Percentiles rank a stretch among this genome's conserved stretches.
These are phyloP conservation scores for Nitzschia palea DNA, from an alignment of 108 stramenopile genomes.

Conservation along the genomic window DNA sequence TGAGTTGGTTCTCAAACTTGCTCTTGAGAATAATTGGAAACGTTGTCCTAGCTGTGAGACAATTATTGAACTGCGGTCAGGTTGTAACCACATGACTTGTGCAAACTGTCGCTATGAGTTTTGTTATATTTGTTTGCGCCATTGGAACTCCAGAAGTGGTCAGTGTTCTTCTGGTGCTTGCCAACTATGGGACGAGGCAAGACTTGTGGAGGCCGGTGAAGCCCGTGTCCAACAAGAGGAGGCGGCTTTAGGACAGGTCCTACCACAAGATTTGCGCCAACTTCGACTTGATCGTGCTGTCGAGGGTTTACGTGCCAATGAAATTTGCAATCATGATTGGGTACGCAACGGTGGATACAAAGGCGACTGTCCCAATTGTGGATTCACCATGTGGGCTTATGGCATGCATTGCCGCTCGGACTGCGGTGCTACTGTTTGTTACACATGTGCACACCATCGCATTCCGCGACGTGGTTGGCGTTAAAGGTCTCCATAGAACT, in stretches of 20 bases:
- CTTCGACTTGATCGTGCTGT: conserved; percentile 28
- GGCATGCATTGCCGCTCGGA: conserved; percentile 52
- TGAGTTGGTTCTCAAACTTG: conserved; percentile 21
- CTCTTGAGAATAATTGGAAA: conserved; percentile 51
- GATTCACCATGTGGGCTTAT: conserved; percentile 35
- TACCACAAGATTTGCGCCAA: conserved; percentile 14
- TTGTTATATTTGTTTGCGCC: conserved; percentile 48
- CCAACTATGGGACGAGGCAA: conserved; percentile 48
- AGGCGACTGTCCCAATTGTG: conserved; percentile 46
- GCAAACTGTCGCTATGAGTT: conserved; percentile 46
- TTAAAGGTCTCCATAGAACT: too few relatives aligned
- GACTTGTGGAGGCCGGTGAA: conserved; percentile 48
- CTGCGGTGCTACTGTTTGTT: conserved; percentile 58
- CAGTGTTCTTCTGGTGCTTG: conserved; percentile 44
- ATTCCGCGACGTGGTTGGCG: conserved; percentile 57
- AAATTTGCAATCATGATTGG: conserved; percentile 53
- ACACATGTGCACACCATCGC: conserved; percentile 63
- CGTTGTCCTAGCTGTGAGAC: conserved; percentile 46
- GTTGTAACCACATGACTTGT: conserved; percentile 66
- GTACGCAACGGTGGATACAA: conserved; percentile 17
- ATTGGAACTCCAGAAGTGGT: conserved; percentile 24
- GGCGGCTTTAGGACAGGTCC: conserved; percentile 18
- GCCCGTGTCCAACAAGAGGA: conserved; percentile 49
- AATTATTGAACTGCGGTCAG: conserved; percentile 49
- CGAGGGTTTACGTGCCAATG: conserved; percentile 36